phyloP scores from a whole-genome alignment of 306 rosid species.

The Trichosanthes cucumerina region DNA sequence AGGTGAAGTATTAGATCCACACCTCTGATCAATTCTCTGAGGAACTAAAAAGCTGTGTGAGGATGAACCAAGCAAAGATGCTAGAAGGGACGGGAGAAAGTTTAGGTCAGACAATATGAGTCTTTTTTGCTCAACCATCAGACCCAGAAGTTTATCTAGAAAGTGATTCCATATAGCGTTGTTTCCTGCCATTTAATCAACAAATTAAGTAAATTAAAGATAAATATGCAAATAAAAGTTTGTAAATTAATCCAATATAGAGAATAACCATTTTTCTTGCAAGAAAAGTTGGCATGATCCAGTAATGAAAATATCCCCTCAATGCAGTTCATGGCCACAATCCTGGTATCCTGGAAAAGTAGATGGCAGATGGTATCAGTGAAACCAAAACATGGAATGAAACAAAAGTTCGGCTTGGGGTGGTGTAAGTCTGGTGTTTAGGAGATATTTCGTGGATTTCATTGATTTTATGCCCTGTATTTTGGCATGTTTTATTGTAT shows the following conservation, averaged over 20 bases:
- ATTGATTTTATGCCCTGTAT: neutral
- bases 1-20: slow-evolving; percentile 5
- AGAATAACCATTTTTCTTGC: slow-evolving; percentile 70
- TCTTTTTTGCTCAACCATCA: slow-evolving; percentile 62
- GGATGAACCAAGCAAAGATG: slow-evolving; percentile 53
- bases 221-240: neutral
- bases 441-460: neutral
- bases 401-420: neutral
- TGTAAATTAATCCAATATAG: neutral
- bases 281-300: slow-evolving; percentile 45
- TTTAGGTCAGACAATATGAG: slow-evolving; percentile 62
- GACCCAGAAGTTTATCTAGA: slow-evolving; percentile 48
- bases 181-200: slow-evolving; percentile 41
- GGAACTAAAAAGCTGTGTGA: slow-evolving; percentile 45
- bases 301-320: slow-evolving; percentile 46
- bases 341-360: slow-evolving; percentile 46
- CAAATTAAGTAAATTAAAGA: slow-evolving; percentile 8
- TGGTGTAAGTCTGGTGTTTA: neutral
- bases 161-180: slow-evolving; percentile 50
- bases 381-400: neutral
- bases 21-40: slow-evolving; percentile 66
- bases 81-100: slow-evolving; percentile 62
- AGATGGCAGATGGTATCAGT: neutral
- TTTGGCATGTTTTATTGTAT: no score
- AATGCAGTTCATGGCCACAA: slow-evolving; percentile 64